Evolutionary conservation across 805 yeast genomes (phyloP).

Genomic region (Nakazawaea peltata): DNA sequence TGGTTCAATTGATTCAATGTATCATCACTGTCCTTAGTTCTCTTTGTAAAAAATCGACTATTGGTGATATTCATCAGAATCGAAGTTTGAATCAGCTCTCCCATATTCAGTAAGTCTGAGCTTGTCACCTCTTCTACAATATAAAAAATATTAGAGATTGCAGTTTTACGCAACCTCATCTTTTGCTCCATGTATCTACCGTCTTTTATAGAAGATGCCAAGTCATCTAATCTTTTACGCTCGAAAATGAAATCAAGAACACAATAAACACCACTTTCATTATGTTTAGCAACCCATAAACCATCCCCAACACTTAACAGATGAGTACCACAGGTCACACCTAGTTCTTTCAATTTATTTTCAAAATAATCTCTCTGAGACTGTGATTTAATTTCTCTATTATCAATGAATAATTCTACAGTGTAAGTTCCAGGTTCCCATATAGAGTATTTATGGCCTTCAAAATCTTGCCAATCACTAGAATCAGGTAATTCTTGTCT

Average conservation of each 20-base stretch:
- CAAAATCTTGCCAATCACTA: not conserved
- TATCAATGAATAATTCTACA: constrained; percentile 62
- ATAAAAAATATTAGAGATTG: constrained; percentile 61
- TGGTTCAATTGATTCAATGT: constrained; percentile 54
- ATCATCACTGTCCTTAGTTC: constrained; percentile 66
- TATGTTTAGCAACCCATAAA: constrained; percentile 77
- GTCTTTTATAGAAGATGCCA: constrained; percentile 74
- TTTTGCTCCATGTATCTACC: constrained; percentile 90
- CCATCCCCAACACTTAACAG: constrained; percentile 81
- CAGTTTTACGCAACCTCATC: constrained; percentile 60
- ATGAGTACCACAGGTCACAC: constrained; percentile 42
- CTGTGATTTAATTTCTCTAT: constrained; percentile 68
- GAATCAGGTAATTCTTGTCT: not conserved
- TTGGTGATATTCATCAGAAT: constrained; percentile 61
- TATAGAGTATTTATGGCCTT: constrained; percentile 26
- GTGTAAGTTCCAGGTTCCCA: constrained; percentile 64
- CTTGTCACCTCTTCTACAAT: constrained; percentile 68
- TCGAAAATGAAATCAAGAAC: constrained; percentile 82
- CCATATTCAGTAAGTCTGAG: constrained; percentile 36
- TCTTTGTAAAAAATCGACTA: constrained; percentile 56
- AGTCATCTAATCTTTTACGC: constrained; percentile 83
- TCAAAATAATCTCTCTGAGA: constrained; percentile 65
- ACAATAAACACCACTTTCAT: constrained; percentile 46
- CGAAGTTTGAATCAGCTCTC: constrained; percentile 68
- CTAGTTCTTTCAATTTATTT: constrained; percentile 38